Conservation (phyloP, 1,284 basidiomycete species). For the Leccinum variabile region DNA sequence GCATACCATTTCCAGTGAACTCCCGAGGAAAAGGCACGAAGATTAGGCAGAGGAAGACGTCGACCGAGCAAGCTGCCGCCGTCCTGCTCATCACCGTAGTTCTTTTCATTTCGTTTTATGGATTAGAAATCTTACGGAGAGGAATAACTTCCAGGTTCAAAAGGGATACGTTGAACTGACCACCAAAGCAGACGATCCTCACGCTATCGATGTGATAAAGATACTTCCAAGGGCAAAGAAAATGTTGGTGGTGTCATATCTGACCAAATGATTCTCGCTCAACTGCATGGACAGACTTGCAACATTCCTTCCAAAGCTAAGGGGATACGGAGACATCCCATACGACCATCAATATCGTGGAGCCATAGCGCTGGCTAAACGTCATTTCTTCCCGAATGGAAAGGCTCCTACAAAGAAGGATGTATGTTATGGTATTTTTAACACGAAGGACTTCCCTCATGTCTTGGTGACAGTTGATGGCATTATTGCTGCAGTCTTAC, state of each 20-base stretch:
- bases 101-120: not conserved
- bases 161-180: constrained; percentile 30
- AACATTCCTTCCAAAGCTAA: constrained; percentile 32
- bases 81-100: constrained; percentile 25
- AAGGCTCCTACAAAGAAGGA: constrained; percentile 28
- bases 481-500: constrained; percentile 28
- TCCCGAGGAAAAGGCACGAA: constrained; percentile 26
- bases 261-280: not conserved
- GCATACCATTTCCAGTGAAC: constrained; percentile 20
- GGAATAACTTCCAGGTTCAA: constrained; percentile 22
- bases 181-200: constrained; percentile 19
- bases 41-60: constrained; percentile 24
- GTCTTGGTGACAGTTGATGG: constrained; percentile 24
- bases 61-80: constrained; percentile 27
- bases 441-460: constrained; percentile 10
- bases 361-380: constrained; percentile 31
- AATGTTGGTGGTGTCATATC: constrained; percentile 18
- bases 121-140: constrained; percentile 1
- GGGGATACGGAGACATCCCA: constrained; percentile 32
- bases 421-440: constrained; percentile 7
- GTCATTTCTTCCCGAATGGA: constrained; percentile 33
- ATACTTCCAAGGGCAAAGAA: constrained; percentile 30
- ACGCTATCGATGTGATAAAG: constrained; percentile 24
- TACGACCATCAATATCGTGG: constrained; percentile 32
- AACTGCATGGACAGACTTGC: constrained; percentile 25